These are phyloP conservation scores for Tuber brumale DNA, from an alignment of 495 filamentous ascomycete species.

Conservation along the genomic window DNA sequence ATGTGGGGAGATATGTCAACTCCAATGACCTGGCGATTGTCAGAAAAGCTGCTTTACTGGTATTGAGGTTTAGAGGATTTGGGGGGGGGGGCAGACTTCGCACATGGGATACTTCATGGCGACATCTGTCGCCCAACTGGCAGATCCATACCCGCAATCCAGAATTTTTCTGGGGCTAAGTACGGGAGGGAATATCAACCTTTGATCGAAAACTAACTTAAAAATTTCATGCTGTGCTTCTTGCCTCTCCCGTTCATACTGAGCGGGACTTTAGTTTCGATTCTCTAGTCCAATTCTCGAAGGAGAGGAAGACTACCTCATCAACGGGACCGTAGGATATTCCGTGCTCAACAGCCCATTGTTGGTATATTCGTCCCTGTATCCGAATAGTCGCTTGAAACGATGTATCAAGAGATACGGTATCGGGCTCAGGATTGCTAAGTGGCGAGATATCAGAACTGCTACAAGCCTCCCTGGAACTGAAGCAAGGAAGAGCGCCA, in stretches of 20 bases:
- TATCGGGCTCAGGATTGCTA: conserved; percentile 39
- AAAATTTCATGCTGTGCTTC: conserved; percentile 65
- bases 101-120: conserved; percentile 64
- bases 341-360: conserved; percentile 62
- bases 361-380: conserved; percentile 65
- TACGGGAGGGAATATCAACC: conserved; percentile 75
- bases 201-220: conserved; percentile 63
- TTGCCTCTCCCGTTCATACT: conserved; percentile 79
- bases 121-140: conserved; percentile 55
- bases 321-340: conserved; percentile 79
- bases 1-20: conserved; percentile 73
- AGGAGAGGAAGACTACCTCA: conserved; percentile 51
- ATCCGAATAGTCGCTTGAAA: conserved; percentile 59
- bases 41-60: conserved; percentile 1
- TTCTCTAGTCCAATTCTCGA: conserved; percentile 4
- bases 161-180: conserved; percentile 58
- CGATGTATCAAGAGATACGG: conserved; percentile 50
- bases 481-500: conserved; percentile 19
- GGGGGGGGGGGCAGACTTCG: conserved; percentile 54
- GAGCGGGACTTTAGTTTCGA: conserved; percentile 29
- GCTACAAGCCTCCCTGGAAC: conserved; percentile 14
- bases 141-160: conserved; percentile 71
- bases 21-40: conserved; percentile 61
- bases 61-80: neutral
- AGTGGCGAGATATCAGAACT: conserved; percentile 25